phyloP scores from a whole-genome alignment of 306 rosid genomes.

The Neltuma alba region DNA sequence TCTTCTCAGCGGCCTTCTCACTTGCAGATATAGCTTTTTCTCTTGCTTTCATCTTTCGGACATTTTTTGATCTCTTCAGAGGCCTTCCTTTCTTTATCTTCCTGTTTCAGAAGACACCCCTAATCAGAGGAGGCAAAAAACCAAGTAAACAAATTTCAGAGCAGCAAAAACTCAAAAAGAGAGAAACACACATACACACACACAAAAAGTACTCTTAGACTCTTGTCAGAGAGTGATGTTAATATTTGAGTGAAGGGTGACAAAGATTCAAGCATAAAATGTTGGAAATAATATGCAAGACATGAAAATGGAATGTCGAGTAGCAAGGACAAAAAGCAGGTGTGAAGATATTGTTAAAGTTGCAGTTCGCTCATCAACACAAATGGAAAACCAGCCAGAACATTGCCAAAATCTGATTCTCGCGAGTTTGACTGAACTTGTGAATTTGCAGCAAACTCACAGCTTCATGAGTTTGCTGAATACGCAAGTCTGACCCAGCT shows the following conservation, averaged over 20 bases:
- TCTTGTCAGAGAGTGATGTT: not conserved
- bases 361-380: not conserved
- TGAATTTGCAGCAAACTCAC: not conserved
- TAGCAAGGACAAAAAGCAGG: not conserved
- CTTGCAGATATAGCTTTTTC: constrained; percentile 66
- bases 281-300: constrained; percentile 4
- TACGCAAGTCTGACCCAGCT: not conserved
- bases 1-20: constrained; percentile 65
- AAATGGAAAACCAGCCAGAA: not conserved
- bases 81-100: constrained; percentile 76
- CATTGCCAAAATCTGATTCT: not conserved
- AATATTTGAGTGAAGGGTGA: not conserved
- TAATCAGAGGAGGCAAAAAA: constrained; percentile 22
- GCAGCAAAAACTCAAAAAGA: not conserved
- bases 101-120: constrained; percentile 48
- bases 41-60: constrained; percentile 61
- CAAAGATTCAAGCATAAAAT: constrained; percentile 13
- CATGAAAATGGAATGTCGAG: constrained; percentile 14
- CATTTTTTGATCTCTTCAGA: constrained; percentile 87
- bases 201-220: not conserved
- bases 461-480: not conserved
- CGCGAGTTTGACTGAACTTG: not conserved
- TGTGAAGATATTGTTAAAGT: not conserved
- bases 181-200: not conserved
- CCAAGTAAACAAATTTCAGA: not conserved